These are phyloP conservation scores for Annulohypoxylon truncatum DNA, from an alignment of 2,329 filamentous ascomycete genomes.

Conservation along the genomic window DNA sequence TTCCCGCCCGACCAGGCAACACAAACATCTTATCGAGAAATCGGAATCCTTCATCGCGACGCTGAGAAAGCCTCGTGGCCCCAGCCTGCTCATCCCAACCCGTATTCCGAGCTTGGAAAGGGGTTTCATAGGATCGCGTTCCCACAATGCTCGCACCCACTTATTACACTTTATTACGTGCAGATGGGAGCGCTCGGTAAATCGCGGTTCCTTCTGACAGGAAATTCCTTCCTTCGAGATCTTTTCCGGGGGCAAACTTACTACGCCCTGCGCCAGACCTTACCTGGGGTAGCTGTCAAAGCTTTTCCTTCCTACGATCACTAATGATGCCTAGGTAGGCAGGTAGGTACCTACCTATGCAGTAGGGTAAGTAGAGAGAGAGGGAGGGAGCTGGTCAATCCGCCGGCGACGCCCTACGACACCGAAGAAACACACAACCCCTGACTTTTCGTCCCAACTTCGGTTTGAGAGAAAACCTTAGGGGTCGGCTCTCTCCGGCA, in stretches of 20 bases:
- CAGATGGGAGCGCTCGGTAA: constrained; percentile 27
- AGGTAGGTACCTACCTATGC: not conserved
- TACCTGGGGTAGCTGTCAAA: not conserved
- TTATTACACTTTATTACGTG: constrained; percentile 31
- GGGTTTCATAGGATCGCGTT: constrained; percentile 17
- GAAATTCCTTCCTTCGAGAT: not conserved
- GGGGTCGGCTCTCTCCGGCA: not conserved
- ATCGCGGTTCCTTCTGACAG: constrained; percentile 27
- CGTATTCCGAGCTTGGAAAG: not conserved
- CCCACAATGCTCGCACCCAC: no score
- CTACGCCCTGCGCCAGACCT: not conserved
- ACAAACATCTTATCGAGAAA: constrained; percentile 4
- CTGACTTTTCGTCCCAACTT: constrained; percentile 2
- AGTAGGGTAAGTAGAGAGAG: not conserved
- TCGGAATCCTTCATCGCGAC: constrained; percentile 25
- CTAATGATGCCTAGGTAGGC: not conserved
- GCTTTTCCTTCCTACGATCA: not conserved
- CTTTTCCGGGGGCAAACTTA: not conserved
- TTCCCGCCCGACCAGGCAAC: constrained; percentile 22
- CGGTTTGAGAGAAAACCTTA: constrained; percentile 1
- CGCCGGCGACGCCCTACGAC: not conserved
- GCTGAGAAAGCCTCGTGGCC: constrained; percentile 10
- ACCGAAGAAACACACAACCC: not conserved
- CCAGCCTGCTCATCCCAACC: not conserved
- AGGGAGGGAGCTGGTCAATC: not conserved